Conservation (phyloP, 345 rosid species). For the Sisymbrium irio region DNA sequence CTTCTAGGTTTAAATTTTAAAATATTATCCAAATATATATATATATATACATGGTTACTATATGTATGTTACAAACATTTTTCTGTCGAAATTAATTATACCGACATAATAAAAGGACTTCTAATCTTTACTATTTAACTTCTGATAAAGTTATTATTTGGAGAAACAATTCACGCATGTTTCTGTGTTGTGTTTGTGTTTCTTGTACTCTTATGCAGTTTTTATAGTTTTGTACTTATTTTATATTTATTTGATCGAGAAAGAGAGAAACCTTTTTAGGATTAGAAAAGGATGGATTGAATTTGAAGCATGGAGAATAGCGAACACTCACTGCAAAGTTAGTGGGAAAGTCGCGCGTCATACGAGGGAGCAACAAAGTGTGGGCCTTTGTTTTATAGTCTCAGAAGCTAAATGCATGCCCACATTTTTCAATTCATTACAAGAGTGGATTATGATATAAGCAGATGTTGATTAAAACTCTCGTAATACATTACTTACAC, state of each 20-base stretch:
- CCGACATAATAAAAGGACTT: neutral
- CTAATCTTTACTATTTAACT: neutral
- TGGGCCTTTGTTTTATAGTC: constrained; percentile 23
- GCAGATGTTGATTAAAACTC: neutral
- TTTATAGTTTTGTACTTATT: neutral
- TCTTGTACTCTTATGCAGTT: constrained; percentile 6
- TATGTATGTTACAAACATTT: neutral
- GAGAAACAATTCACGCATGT: constrained; percentile 30
- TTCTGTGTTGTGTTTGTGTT: constrained; percentile 23
- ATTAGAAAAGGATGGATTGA: constrained; percentile 28
- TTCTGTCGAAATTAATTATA: neutral
- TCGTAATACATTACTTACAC: neutral
- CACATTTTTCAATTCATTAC: neutral
- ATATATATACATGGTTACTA: neutral
- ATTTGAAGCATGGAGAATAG: constrained; percentile 29
- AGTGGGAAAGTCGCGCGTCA: constrained; percentile 33
- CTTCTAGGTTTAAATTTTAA: neutral
- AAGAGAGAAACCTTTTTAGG: constrained; percentile 31
- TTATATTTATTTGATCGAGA: constrained; percentile 11
- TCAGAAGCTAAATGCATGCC: constrained; percentile 25
- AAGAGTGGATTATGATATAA: neutral
- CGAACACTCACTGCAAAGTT: constrained; percentile 31
- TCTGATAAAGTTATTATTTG: neutral
- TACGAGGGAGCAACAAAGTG: constrained; percentile 38
- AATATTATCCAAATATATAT: neutral